Conservation (phyloP, 75 land plant species). For the Selaginella moellendorffii region DNA sequence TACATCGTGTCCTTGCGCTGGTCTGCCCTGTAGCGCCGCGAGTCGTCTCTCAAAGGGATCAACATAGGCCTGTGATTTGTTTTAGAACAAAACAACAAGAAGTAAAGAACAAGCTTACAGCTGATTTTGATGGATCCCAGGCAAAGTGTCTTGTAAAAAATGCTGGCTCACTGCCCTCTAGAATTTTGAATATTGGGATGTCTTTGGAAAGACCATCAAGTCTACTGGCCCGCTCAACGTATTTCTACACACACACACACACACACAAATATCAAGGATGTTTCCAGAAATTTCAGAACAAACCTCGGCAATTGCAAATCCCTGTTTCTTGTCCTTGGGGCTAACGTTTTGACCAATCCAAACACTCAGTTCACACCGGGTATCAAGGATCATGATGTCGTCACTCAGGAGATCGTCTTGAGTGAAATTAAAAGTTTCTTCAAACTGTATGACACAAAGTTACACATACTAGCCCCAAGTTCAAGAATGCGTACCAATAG, state of each 20-base stretch:
- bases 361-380: constrained; percentile 63
- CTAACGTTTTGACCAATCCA: constrained; percentile 78
- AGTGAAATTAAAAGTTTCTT: constrained; percentile 57
- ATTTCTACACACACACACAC: constrained; percentile 42
- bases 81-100: too few species aligned
- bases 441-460: constrained; percentile 27
- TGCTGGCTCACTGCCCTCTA: constrained; percentile 91
- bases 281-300: constrained; percentile 8
- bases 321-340: constrained; percentile 64
- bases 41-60: constrained; percentile 65
- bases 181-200: constrained; percentile 59
- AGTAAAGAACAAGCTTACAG: constrained; percentile 30
- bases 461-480: too few species aligned
- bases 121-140: constrained; percentile 74
- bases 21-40: constrained; percentile 31
- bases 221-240: constrained; percentile 44
- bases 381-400: constrained; percentile 76
- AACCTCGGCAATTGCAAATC: constrained; percentile 80
- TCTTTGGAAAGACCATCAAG: constrained; percentile 57
- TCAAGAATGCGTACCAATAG: neutral
- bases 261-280: neutral
- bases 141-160: constrained; percentile 80
- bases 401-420: constrained; percentile 93
- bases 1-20: constrained; percentile 9
- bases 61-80: constrained; percentile 75